A percentile compares a stretch with the other conserved stretches of the same genome.
These are phyloP conservation scores for Trichomonascus vanleenenianus DNA, from an alignment of 805 yeast genomes.

Conservation along the genomic window DNA sequence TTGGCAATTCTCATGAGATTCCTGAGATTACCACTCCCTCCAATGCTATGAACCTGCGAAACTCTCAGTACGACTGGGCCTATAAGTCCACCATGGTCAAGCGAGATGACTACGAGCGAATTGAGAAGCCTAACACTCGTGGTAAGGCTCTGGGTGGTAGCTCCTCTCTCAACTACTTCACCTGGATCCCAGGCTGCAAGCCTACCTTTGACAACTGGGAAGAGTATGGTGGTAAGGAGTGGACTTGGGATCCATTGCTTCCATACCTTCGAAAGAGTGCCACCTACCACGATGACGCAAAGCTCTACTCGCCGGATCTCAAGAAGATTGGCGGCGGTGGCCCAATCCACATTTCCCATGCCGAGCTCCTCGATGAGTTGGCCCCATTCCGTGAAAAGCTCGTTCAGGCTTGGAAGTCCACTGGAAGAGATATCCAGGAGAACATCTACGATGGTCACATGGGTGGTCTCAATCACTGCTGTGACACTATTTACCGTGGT, in stretches of 20 bases:
- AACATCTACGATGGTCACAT: slow-evolving; percentile 22
- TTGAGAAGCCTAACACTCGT: slow-evolving; percentile 27
- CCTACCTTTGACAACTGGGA: slow-evolving; percentile 27
- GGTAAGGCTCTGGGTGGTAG: slow-evolving; percentile 30
- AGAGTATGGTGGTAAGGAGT: slow-evolving; percentile 25
- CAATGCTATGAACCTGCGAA: slow-evolving; percentile 25
- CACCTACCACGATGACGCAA: slow-evolving; percentile 21
- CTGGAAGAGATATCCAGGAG: slow-evolving; percentile 18
- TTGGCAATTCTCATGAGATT: slow-evolving; percentile 19
- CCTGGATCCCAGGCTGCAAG: slow-evolving; percentile 27
- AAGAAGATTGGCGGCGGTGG: slow-evolving; percentile 22
- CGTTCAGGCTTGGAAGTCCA: slow-evolving; percentile 15
- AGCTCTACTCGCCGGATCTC: slow-evolving; percentile 17
- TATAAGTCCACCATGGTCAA: slow-evolving; percentile 26
- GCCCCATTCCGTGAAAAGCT: slow-evolving; percentile 15
- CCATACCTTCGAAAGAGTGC: slow-evolving; percentile 24
- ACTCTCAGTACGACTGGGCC: slow-evolving; percentile 27
- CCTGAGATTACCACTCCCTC: slow-evolving; percentile 23
- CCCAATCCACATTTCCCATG: slow-evolving; percentile 22
- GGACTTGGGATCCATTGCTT: slow-evolving; percentile 26
- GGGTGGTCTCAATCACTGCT: slow-evolving; percentile 20
- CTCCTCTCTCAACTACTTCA: slow-evolving; percentile 28
- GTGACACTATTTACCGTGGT: slow-evolving; percentile 21
- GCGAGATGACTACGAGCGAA: slow-evolving; percentile 25
- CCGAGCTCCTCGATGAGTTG: slow-evolving; percentile 19